Evolutionary conservation across 2,329 filamentous ascomycete species (phyloP), one percentile per base, ranked within the genome.

Genomic region (Botryotinia convoluta): DNA sequence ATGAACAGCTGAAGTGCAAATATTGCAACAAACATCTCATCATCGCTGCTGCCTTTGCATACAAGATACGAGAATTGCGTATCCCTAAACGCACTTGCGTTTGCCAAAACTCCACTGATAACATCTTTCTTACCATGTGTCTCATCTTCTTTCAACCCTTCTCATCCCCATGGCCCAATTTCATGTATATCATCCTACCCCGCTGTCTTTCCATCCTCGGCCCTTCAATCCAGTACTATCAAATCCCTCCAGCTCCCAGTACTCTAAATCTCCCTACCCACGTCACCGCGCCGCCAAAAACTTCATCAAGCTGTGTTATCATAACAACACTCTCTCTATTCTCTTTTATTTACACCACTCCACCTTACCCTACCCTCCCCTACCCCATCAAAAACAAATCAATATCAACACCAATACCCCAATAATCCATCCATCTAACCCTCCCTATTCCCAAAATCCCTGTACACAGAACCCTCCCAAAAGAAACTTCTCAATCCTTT

Each of bases 251-350:
- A 51, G 48, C 10, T 51, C 1, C 22, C 4, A n/a, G 4, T 0
- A 51, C 4, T 1, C 26, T 14, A 14, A 4, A n/a, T 51, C 0
- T 3, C 10, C 7, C 1, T 14, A n/a, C 4, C 22, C 22, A n/a
- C 12, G 0, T 10, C 26, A 7, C 5, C 26, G 2, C 12, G 5
- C 26, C 5, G 48, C 12, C 12, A n/a, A 7, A 16, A 3, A n/a
- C 12, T n/a, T n/a, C 26, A 54, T 54, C 26, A n/a, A 54, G 12
- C 14, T 26, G 2, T 8, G 10, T 14, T 6, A 54, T 54, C 48
- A 54, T 3, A 54, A n/a, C 12, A 54, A 8, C 5, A 16, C 12
- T 26, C 26, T 54, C 26, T 54, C 2, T n/a, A n/a, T n/a, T 54
- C 5, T 54, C 26, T 3, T 54, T 5, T 14, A 7, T 2, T n/a